phyloP scores from a whole-genome alignment of 1,284 basidiomycete genomes.

The Leccinum subfulvum region DNA sequence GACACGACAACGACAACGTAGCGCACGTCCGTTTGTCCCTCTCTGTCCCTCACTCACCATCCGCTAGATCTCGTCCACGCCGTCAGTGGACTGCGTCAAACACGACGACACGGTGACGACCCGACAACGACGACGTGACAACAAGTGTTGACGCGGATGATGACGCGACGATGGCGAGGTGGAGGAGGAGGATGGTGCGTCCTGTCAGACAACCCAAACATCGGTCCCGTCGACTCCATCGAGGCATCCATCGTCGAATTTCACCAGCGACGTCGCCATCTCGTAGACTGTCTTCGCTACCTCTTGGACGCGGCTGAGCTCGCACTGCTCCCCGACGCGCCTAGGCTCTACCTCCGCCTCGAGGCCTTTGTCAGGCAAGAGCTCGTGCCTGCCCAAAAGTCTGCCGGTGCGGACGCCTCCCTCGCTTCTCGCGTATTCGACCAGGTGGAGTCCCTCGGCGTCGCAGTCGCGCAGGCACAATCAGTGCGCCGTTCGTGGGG shows the following conservation, averaged over 20 bases:
- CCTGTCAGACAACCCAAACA: constrained; percentile 62
- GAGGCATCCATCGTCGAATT: constrained; percentile 67
- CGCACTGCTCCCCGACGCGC: constrained; percentile 40
- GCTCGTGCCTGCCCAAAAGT: constrained; percentile 42
- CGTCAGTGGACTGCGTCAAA: no score
- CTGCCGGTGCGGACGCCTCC: constrained; percentile 36
- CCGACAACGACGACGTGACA: no score
- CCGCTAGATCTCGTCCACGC: no score
- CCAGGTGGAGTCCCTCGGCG: constrained; percentile 60
- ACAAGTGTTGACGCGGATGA: no score
- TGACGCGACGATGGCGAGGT: no score
- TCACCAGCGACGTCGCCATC: constrained; percentile 63
- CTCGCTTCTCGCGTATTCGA: constrained; percentile 59
- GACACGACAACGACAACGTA: no score
- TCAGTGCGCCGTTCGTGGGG: constrained; percentile 50
- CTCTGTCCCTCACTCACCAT: no score
- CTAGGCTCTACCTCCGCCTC: constrained; percentile 47
- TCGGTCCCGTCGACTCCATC: constrained; percentile 52
- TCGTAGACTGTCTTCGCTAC: constrained; percentile 63
- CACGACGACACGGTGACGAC: no score
- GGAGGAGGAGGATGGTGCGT: constrained; percentile 32
- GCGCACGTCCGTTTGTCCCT: no score
- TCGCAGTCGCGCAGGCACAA: constrained; percentile 51
- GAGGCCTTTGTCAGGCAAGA: constrained; percentile 54
- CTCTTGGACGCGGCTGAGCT: constrained; percentile 47